Base-by-base conservation (phyloP, 2,329 filamentous ascomycete species). In the Penicillium italicum region DNA sequence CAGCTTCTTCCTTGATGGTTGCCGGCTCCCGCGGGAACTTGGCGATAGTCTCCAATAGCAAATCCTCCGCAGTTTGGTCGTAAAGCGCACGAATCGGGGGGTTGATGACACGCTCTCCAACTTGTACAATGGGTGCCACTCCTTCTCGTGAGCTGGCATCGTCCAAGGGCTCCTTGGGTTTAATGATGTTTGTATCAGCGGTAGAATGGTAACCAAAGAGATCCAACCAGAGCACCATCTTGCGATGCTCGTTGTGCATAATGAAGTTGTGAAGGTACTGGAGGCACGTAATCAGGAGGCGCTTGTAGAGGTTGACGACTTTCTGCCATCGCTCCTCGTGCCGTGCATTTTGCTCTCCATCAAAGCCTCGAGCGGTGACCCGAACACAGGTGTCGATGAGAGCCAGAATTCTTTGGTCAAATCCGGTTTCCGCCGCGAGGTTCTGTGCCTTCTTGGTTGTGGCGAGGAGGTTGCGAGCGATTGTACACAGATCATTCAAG, bases 181-280 rank as follows among this genome's bases (percentile, higher is more conserved):
- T 73, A 24, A 77, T 76, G 46, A 76, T 75, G 58, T 76, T 77
- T 16, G 76, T 74, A 59, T 77, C 75, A 9, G 73, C 74, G 12
- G 74, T 76, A 4, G 75, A 76, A 48, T 81, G 77, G 58, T 81
- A 82, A 49, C 85, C 85, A 62, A 87, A 87, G 2, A 87, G 74
- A 67, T 85, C 82, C 36, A 86, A 72, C 84, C 84, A 87, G 2
- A 87, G 76, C 63, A 85, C 82, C 62, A 86, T 76, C 65, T 87
- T 87, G 37, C 83, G 76, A 56, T 84, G 79, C 70, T 87, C 84
- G 62, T 87, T 87, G 58, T 84, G 80, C 66, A 84, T 84, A 44
- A 85, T 83, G 46, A 86, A 79, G 60, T 87, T 87, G 71, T 87
- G 85, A 53, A 87, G 71, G 61, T 85, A 86, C 66, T 87, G 85